phyloP scores from a whole-genome alignment of 2,329 filamentous ascomycete species.

The Monosporascus sp. region DNA sequence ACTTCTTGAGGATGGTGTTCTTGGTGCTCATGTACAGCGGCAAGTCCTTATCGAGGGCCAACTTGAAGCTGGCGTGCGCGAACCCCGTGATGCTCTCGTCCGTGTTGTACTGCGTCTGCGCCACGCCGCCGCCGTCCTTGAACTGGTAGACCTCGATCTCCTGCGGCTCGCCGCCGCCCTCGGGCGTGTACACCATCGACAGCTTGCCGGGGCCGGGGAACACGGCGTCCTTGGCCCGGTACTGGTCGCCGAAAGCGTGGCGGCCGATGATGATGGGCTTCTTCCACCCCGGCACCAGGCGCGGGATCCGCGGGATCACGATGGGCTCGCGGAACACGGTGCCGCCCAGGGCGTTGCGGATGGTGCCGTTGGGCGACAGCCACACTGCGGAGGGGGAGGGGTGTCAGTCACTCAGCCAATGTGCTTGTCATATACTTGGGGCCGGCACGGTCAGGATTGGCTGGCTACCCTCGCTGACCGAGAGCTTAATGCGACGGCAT shows the following conservation, averaged over 20 bases:
- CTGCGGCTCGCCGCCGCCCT: constrained; percentile 74
- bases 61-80: constrained; percentile 94
- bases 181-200: constrained; percentile 90
- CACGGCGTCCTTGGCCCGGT: constrained; percentile 90
- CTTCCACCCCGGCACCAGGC: constrained; percentile 95
- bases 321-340: constrained; percentile 99
- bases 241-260: constrained; percentile 98
- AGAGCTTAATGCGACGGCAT: neutral
- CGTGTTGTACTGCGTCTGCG: constrained; percentile 97
- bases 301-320: constrained; percentile 87
- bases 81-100: constrained; percentile 93
- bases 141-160: constrained; percentile 89
- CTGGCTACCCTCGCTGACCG: neutral
- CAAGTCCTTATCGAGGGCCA: constrained; percentile 77
- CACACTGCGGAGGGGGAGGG: constrained; percentile 60
- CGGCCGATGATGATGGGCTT: constrained; percentile 98
- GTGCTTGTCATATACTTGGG: neutral
- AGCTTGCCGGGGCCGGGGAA: constrained; percentile 80
- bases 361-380: constrained; percentile 94
- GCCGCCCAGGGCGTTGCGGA: constrained; percentile 71
- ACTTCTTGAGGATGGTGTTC: constrained; percentile 99
- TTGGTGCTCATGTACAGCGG: constrained; percentile 99
- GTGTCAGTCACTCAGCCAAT: constrained; percentile 6
- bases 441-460: neutral
- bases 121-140: constrained; percentile 77